Evolutionary conservation across 768 basidiomycete species (phyloP), one percentile per base, ranked within the genome.

Genomic region (Russula ochroleuca): DNA sequence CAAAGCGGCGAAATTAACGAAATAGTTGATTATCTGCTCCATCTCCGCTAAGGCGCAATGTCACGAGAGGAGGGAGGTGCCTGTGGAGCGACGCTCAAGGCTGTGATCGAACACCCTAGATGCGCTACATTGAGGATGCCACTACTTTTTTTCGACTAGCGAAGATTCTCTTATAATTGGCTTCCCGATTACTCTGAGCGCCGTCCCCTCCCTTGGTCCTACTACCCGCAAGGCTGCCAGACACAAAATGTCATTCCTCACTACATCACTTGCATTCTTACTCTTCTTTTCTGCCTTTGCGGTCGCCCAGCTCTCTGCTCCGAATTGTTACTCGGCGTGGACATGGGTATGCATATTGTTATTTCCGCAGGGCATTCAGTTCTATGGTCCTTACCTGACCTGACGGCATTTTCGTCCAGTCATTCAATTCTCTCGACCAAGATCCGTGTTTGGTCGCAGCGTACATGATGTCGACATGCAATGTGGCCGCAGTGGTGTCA

Each of bases 371-470:
- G n/a, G 43, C 4, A n/a, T n/a, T n/a, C n/a, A n/a, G 19, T 21
- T n/a, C 11, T 10, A 21, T 47, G 45, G 21, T 11, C 21, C 3
- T 47, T 3, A 10, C 45, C 21, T 49, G 14, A 21, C 13, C 23
- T 23, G 13, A 11, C 9, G 45, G 4, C 0, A 2, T 21, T 47
- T 23, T 25, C n/a, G 23, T 52, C n/a, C 31, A 52, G 51, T n/a
- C 33, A 0, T 45, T 53, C 51, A 61, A 61, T 19, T 14, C 31
- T 37, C 41, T 61, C 19, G 43, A 33, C 11, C 52, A 61, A 38
- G 35, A 28, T 54, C 21, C 43, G 17, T 61, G 60, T 48, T 19
- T 6, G 10, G 35, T 61, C 35, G 60, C 41, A 7, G 60, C 60
- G 6, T 38, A 37, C 35, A 1, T 61, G 23, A 25, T 53, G 51